A percentile compares a stretch with the other conserved stretches of the same genome.
Evolutionary conservation across 495 filamentous ascomycete species (phyloP).

Genomic region (Lophium mytilinum): DNA sequence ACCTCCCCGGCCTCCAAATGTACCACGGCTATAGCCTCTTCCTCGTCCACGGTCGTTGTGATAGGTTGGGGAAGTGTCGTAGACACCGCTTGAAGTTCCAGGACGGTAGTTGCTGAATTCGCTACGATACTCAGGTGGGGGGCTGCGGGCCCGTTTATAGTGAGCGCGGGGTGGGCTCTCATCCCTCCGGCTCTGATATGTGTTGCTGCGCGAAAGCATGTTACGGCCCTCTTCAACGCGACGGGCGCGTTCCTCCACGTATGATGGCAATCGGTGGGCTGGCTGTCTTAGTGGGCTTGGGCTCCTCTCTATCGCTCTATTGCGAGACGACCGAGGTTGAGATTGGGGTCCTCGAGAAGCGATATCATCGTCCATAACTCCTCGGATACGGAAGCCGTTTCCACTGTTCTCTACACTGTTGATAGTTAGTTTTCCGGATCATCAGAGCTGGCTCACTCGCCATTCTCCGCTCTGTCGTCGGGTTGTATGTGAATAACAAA

Average conservation of each 20-base stretch:
- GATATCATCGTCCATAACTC: not conserved
- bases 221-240: not conserved
- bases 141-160: not conserved
- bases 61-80: not conserved
- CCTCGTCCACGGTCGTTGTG: not conserved
- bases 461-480: no score
- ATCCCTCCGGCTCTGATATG: not conserved
- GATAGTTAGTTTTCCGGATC: not conserved
- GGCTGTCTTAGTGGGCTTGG: not conserved
- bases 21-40: not conserved
- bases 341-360: not conserved
- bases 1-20: not conserved
- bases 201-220: no score
- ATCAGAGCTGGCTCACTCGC: not conserved
- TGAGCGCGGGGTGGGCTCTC: not conserved
- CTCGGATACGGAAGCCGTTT: not conserved
- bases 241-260: not conserved
- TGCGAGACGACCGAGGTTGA: not conserved
- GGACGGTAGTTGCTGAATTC: no score
- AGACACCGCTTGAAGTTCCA: no score
- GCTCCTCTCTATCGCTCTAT: not conserved
- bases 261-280: not conserved
- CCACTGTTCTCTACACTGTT: not conserved
- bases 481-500: no score
- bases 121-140: not conserved